Percentiles rank a stretch among this genome's conserved stretches.
Evolutionary conservation across 2,329 filamentous ascomycete genomes (phyloP).

Genomic region (Trichoderma koningiopsis): DNA sequence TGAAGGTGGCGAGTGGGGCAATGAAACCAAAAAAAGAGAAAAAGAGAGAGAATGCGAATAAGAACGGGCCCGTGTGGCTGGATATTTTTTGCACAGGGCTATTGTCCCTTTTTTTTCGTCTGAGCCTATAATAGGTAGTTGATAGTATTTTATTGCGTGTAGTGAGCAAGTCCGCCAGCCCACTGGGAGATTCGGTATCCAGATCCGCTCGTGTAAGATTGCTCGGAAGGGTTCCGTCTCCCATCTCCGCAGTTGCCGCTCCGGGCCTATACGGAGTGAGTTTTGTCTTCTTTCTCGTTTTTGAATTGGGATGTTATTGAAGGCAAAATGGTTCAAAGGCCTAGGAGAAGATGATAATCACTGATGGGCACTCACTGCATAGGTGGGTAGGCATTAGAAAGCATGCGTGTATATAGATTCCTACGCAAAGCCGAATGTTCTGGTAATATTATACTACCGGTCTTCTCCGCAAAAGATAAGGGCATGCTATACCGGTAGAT

Average conservation of each 20-base stretch:
- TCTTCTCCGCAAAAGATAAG: neutral
- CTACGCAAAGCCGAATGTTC: neutral
- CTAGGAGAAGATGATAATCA: neutral
- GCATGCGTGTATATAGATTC: neutral
- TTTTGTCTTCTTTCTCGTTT: neutral
- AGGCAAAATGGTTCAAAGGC: neutral
- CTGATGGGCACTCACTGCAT: neutral
- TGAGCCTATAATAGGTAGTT: neutral
- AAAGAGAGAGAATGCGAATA: neutral
- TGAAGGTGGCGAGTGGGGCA: neutral
- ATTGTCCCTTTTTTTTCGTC: neutral
- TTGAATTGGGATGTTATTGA: neutral
- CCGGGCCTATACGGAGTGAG: neutral
- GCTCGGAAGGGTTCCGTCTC: neutral
- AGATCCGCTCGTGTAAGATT: constrained; percentile 5
- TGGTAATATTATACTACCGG: neutral
- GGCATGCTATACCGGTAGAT: neutral
- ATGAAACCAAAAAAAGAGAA: neutral
- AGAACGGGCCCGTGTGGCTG: neutral
- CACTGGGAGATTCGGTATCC: neutral
- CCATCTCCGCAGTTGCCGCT: neutral
- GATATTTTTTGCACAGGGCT: neutral
- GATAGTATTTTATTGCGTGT: neutral
- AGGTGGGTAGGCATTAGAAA: neutral
- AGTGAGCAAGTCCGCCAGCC: neutral